Evolutionary conservation across 257 asterid genomes (phyloP).

Genomic region (Gardenia jasminoides): DNA sequence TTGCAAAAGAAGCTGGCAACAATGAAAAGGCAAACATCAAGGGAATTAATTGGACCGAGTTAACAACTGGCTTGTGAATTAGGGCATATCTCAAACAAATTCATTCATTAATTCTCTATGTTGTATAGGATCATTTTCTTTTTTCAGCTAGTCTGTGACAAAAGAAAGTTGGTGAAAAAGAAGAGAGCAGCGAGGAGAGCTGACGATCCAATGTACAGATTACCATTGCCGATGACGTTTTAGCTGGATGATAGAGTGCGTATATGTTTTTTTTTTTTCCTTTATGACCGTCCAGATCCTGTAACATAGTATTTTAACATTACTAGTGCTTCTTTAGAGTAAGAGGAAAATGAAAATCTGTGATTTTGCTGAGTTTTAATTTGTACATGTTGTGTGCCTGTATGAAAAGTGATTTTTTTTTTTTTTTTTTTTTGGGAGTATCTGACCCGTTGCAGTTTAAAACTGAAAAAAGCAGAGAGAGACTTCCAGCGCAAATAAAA

Average conservation of each 20-base stretch:
- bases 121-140: conserved; percentile 8
- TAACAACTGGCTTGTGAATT: conserved; percentile 25
- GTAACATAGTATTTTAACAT: background rate
- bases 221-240: background rate
- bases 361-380: background rate
- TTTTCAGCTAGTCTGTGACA: background rate
- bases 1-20: conserved; percentile 67
- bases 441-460: too few species aligned
- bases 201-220: conserved; percentile 11
- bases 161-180: background rate
- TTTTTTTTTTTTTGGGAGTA: too few species aligned
- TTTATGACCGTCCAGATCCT: background rate
- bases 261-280: background rate
- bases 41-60: conserved; percentile 45
- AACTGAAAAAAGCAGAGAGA: too few species aligned
- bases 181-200: background rate
- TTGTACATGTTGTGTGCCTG: too few species aligned
- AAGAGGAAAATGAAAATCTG: background rate
- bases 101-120: conserved; percentile 11
- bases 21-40: conserved; percentile 38
- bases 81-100: background rate
- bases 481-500: background rate
- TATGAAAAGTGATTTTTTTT: too few species aligned
- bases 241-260: background rate
- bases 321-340: background rate